A percentile compares a stretch with the other conserved stretches of the same genome.
Evolutionary conservation across 352 stramenopile genomes (phyloP).

Genomic region (Thraustotheca clavata): DNA sequence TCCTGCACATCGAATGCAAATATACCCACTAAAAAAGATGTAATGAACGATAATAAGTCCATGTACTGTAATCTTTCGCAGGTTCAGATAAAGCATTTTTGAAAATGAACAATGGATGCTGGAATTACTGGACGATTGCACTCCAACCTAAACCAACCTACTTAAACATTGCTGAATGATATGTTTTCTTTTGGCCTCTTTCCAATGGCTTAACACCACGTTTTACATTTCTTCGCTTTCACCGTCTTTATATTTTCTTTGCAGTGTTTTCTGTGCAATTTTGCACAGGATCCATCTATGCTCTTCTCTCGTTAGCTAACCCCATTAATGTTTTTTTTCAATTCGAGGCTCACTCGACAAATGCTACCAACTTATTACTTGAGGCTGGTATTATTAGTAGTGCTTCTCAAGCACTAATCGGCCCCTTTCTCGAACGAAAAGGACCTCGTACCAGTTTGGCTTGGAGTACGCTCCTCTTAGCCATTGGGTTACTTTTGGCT

Average conservation of each 20-base stretch:
- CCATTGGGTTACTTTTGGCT: neutral
- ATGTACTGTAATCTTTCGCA: neutral
- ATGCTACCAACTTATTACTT: neutral
- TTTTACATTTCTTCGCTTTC: neutral
- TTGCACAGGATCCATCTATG: constrained; percentile 15
- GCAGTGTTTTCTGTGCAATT: constrained; percentile 8
- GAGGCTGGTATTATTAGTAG: constrained; percentile 4
- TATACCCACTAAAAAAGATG: neutral
- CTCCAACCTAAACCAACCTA: neutral
- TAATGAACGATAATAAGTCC: neutral
- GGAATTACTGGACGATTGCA: neutral
- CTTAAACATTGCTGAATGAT: neutral
- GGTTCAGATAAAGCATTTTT: neutral
- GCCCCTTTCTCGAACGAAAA: constrained; percentile 3
- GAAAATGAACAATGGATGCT: neutral
- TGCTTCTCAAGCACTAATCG: neutral
- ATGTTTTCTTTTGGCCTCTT: neutral
- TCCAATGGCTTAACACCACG: neutral
- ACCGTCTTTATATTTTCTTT: neutral
- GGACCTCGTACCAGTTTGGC: neutral
- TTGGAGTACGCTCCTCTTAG: neutral
- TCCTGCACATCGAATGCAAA: neutral
- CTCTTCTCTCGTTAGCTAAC: constrained; percentile 15
- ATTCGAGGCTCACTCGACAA: neutral
- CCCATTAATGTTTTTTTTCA: constrained; percentile 8